These are phyloP conservation scores for Sordariomycetes sp. DNA, from an alignment of 2,329 filamentous ascomycete species.

Conservation along the genomic window DNA sequence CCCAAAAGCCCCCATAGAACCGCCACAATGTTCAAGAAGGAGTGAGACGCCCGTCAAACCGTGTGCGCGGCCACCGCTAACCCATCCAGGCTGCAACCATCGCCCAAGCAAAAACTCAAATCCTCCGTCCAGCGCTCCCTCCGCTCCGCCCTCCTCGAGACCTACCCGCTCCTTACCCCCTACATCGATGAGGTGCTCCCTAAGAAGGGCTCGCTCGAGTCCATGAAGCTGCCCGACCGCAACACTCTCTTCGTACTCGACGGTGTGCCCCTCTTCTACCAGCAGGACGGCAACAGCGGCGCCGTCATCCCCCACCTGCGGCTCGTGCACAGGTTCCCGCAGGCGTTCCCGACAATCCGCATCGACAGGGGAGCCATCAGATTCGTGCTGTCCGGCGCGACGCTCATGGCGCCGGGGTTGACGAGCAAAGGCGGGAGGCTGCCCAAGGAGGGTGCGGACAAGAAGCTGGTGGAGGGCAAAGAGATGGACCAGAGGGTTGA, in stretches of 20 bases:
- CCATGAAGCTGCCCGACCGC: slow-evolving; percentile 88
- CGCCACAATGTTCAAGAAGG: slow-evolving; percentile 78
- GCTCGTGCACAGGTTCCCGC: slow-evolving; percentile 83
- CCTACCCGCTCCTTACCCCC: slow-evolving; percentile 77
- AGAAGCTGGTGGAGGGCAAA: slow-evolving; percentile 24
- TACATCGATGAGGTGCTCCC: slow-evolving; percentile 92
- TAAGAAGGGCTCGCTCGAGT: slow-evolving; percentile 84
- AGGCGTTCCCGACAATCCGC: slow-evolving; percentile 72
- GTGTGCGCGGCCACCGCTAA: neutral
- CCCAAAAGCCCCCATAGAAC: neutral
- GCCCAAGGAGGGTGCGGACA: slow-evolving; percentile 41
- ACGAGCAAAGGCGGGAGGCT: slow-evolving; percentile 76
- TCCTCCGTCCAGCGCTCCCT: slow-evolving; percentile 87
- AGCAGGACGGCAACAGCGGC: slow-evolving; percentile 62
- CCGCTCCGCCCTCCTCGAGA: slow-evolving; percentile 70
- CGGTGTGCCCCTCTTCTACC: slow-evolving; percentile 77
- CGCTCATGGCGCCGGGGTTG: slow-evolving; percentile 91
- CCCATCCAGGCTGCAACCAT: slow-evolving; percentile 55
- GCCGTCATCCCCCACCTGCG: slow-evolving; percentile 76
- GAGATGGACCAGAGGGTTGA: slow-evolving; percentile 33
- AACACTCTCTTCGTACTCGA: slow-evolving; percentile 82
- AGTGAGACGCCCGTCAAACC: slow-evolving; percentile 43
- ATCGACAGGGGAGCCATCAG: slow-evolving; percentile 95
- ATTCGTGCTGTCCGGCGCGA: slow-evolving; percentile 87
- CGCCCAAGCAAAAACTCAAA: slow-evolving; percentile 92